Evolutionary conservation across 768 basidiomycete genomes (phyloP).

Genomic region (Scleroderma bovista): DNA sequence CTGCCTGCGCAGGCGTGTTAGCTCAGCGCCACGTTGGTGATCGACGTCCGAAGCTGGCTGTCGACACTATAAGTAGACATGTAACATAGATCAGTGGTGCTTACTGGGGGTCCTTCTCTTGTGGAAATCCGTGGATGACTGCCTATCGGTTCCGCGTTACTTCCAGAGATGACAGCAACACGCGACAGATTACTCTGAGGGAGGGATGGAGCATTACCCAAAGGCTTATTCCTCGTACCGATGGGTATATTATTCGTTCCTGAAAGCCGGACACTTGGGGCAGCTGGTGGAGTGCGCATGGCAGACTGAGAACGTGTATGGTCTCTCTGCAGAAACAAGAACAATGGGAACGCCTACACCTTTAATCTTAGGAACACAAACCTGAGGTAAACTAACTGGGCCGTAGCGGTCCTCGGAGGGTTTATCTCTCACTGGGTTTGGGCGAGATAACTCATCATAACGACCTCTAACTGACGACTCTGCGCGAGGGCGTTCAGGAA

Average conservation of each 20-base stretch:
- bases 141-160: conserved; percentile 16
- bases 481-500: not conserved
- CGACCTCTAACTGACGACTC: not conserved
- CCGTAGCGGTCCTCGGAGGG: conserved; percentile 13
- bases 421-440: conserved; percentile 15
- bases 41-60: conserved; percentile 14
- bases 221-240: conserved; percentile 23
- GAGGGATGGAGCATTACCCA: not conserved
- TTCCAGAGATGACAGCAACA: conserved; percentile 7
- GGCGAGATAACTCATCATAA: conserved; percentile 14
- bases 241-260: conserved; percentile 31
- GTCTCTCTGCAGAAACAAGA: conserved; percentile 14
- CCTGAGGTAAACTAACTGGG: conserved; percentile 6
- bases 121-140: conserved; percentile 11
- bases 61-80: conserved; percentile 5
- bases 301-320: conserved; percentile 7
- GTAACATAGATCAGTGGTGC: not conserved
- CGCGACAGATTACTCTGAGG: not conserved
- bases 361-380: conserved; percentile 3
- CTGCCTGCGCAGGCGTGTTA: conserved; percentile 8
- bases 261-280: conserved; percentile 21
- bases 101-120: conserved; percentile 22
- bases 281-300: conserved; percentile 8
- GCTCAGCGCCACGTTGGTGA: conserved; percentile 1
- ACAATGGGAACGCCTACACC: not conserved